Evolutionary conservation across 495 filamentous ascomycete genomes (phyloP).

Genomic region (Penicillium chermesinum): DNA sequence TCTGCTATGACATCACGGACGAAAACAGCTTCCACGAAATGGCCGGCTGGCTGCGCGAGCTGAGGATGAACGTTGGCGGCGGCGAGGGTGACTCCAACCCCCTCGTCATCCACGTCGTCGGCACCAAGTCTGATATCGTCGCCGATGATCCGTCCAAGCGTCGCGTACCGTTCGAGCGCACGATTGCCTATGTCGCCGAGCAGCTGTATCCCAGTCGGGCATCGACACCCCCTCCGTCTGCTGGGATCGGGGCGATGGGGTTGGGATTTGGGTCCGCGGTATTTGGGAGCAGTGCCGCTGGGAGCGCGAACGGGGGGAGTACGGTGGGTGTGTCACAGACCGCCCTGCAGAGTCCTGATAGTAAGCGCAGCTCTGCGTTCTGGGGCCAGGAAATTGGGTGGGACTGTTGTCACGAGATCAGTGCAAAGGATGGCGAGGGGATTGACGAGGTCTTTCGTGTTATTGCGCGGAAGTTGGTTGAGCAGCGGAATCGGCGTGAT

Average conservation of each 20-base stretch:
- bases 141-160: slow-evolving; percentile 68
- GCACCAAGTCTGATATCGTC: slow-evolving; percentile 90
- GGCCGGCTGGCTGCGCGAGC: slow-evolving; percentile 83
- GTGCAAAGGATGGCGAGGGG: slow-evolving; percentile 88
- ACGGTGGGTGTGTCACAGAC: slow-evolving; percentile 21
- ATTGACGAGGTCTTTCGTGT: slow-evolving; percentile 97
- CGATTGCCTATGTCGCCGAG: slow-evolving; percentile 91
- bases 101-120: slow-evolving; percentile 91
- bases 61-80: slow-evolving; percentile 58
- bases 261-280: slow-evolving; percentile 11
- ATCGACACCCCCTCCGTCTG: slow-evolving; percentile 61
- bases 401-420: slow-evolving; percentile 97
- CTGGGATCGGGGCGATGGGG: slow-evolving; percentile 22
- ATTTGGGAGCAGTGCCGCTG: slow-evolving; percentile 11
- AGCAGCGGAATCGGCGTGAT: slow-evolving; percentile 67
- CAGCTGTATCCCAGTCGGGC: slow-evolving; percentile 66
- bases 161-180: slow-evolving; percentile 86
- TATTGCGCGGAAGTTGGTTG: slow-evolving; percentile 89
- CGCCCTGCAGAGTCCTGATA: slow-evolving; percentile 59
- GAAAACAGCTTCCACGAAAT: slow-evolving; percentile 84
- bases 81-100: slow-evolving; percentile 33
- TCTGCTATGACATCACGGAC: slow-evolving; percentile 93
- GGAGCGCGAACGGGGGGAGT: slow-evolving; percentile 12
- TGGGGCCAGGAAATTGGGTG: slow-evolving; percentile 91
- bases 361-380: slow-evolving; percentile 76